Conservation (phyloP, 441 rosid species). For the Pelargonium myrrhifolium region DNA sequence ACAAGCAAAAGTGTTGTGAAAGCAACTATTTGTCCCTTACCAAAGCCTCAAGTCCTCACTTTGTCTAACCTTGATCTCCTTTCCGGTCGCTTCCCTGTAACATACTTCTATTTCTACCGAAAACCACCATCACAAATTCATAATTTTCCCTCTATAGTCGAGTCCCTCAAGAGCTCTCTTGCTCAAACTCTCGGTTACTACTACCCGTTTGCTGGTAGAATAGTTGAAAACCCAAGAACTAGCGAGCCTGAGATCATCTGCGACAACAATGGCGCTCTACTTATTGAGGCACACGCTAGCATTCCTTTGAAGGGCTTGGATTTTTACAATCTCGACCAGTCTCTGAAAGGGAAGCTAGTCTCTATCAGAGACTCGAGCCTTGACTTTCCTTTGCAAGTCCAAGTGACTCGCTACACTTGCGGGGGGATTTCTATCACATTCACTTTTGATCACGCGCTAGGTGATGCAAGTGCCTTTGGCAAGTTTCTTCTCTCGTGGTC, state of each 20-base stretch:
- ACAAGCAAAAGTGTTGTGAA: slow-evolving; percentile 36
- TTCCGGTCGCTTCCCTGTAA: slow-evolving; percentile 73
- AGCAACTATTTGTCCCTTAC: slow-evolving; percentile 25
- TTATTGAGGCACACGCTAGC: slow-evolving; percentile 48
- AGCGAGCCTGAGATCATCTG: slow-evolving; percentile 59
- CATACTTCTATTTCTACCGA: slow-evolving; percentile 63
- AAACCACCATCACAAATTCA: slow-evolving; percentile 17
- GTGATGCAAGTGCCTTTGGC: slow-evolving; percentile 66
- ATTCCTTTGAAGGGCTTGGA: slow-evolving; percentile 40
- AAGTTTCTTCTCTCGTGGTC: slow-evolving; percentile 63
- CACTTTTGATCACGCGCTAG: slow-evolving; percentile 80
- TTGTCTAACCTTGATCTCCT: slow-evolving; percentile 87
- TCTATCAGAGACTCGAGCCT: slow-evolving; percentile 19
- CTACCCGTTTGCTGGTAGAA: slow-evolving; percentile 71
- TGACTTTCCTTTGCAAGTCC: slow-evolving; percentile 51
- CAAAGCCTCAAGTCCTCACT: slow-evolving; percentile 25
- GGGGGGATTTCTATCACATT: slow-evolving; percentile 64
- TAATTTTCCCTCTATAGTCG: slow-evolving; percentile 24
- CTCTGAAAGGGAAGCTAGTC: slow-evolving; percentile 49
- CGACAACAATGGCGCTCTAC: slow-evolving; percentile 55
- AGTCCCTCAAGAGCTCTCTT: slow-evolving; percentile 46
- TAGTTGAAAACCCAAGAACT: slow-evolving; percentile 34
- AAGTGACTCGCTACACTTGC: slow-evolving; percentile 46
- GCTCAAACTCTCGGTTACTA: slow-evolving; percentile 42
- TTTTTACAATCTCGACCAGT: slow-evolving; percentile 42